phyloP scores from a whole-genome alignment of 768 basidiomycete species.

The Suillus americanus region DNA sequence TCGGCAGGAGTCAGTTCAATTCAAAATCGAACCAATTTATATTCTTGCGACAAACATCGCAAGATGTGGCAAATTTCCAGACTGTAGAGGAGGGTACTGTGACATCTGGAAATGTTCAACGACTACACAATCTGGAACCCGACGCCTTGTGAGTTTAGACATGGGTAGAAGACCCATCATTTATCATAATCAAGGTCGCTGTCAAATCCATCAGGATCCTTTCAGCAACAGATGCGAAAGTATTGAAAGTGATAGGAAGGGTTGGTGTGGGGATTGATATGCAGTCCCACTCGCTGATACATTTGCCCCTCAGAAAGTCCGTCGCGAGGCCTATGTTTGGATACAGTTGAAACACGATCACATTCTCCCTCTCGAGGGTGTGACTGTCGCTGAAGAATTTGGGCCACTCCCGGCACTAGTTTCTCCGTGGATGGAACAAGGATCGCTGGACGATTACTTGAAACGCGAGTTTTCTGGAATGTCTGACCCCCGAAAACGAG shows the following conservation, averaged over 20 bases:
- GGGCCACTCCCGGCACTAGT: constrained; percentile 18
- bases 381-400: constrained; percentile 10
- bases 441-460: constrained; percentile 21
- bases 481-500: neutral
- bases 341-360: constrained; percentile 30
- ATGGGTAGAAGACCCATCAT: neutral
- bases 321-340: constrained; percentile 32
- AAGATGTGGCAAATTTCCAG: neutral
- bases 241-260: neutral
- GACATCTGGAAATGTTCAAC: constrained; percentile 12
- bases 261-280: neutral
- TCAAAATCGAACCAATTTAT: neutral
- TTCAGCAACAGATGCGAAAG: neutral
- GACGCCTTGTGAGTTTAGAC: neutral
- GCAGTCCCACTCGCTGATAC: neutral
- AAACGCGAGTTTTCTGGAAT: neutral
- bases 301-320: constrained; percentile 22
- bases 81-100: neutral
- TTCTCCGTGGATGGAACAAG: constrained; percentile 28
- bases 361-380: constrained; percentile 31
- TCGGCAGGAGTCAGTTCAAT: neutral
- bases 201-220: constrained; percentile 9
- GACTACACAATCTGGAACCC: neutral
- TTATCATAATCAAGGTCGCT: constrained; percentile 5
- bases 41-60: neutral